Conservation (phyloP, 1,284 basidiomycete species). For the Austropuccinia psidii region DNA sequence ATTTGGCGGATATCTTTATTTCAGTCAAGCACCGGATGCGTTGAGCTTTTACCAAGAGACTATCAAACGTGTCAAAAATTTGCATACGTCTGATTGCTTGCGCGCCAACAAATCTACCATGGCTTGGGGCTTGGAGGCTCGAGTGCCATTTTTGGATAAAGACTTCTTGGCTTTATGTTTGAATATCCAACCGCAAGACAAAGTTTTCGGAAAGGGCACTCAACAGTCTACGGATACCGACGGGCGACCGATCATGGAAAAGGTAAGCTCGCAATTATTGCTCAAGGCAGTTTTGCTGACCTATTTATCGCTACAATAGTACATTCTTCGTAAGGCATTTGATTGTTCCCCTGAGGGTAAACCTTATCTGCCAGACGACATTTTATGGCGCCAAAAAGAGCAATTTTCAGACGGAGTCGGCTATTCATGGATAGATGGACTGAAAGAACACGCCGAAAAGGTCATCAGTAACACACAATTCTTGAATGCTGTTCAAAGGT, state of each 20-base stretch:
- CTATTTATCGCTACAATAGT: constrained; percentile 53
- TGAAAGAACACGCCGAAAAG: constrained; percentile 77
- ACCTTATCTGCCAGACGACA: constrained; percentile 84
- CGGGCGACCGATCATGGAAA: constrained; percentile 85
- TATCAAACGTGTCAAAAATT: constrained; percentile 90
- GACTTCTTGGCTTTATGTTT: constrained; percentile 87
- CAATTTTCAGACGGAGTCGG: constrained; percentile 99
- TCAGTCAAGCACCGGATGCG: constrained; percentile 91
- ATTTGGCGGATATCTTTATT: constrained; percentile 97
- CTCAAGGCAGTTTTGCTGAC: not conserved
- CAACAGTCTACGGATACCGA: constrained; percentile 71
- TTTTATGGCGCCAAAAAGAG: constrained; percentile 99
- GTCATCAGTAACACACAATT: constrained; percentile 75
- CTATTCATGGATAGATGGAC: constrained; percentile 99
- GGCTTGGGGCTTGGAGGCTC: constrained; percentile 99
- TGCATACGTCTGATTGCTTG: constrained; percentile 95
- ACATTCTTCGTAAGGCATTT: constrained; percentile 95
- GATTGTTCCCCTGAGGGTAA: constrained; percentile 74
- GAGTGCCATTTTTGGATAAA: constrained; percentile 98
- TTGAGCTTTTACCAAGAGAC: constrained; percentile 91
- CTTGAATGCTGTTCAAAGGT: constrained; percentile 65
- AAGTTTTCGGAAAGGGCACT: constrained; percentile 80
- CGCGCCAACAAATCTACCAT: constrained; percentile 99
- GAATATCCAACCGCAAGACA: constrained; percentile 79
- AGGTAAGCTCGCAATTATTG: constrained; percentile 53